Conservation (phyloP, 805 yeast species). For the Starmera pachycereana region DNA sequence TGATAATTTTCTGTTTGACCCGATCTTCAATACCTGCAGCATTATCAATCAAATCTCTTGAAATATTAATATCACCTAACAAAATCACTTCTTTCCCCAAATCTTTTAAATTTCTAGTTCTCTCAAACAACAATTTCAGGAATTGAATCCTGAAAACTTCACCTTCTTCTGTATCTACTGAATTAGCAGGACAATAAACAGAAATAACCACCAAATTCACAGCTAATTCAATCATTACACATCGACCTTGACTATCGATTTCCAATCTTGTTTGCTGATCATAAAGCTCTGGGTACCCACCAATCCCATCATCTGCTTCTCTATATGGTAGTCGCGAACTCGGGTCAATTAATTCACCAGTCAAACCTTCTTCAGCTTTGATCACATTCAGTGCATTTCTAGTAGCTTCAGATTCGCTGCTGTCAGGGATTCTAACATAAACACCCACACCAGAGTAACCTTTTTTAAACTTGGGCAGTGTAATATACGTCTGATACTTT, state of each 20-base stretch:
- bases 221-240: constrained; percentile 64
- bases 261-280: constrained; percentile 28
- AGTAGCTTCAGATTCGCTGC: constrained; percentile 28
- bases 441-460: constrained; percentile 94
- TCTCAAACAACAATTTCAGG: constrained; percentile 43
- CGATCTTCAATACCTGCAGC: constrained; percentile 55
- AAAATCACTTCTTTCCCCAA: constrained; percentile 62
- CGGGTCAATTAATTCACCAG: constrained; percentile 41
- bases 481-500: constrained; percentile 54
- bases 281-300: constrained; percentile 51
- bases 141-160: constrained; percentile 49
- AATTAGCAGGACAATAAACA: constrained; percentile 88
- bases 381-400: constrained; percentile 38
- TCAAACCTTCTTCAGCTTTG: constrained; percentile 85
- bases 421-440: constrained; percentile 47
- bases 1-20: constrained; percentile 26
- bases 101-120: constrained; percentile 46
- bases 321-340: constrained; percentile 10
- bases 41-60: constrained; percentile 71
- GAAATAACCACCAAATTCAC: constrained; percentile 50
- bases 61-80: constrained; percentile 84
- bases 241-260: constrained; percentile 80
- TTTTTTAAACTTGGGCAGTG: constrained; percentile 56
- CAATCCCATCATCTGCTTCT: constrained; percentile 33
- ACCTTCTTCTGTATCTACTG: constrained; percentile 58